Base-by-base conservation (phyloP, 2,329 filamentous ascomycete species). In the Stemphylium beticola region DNA sequence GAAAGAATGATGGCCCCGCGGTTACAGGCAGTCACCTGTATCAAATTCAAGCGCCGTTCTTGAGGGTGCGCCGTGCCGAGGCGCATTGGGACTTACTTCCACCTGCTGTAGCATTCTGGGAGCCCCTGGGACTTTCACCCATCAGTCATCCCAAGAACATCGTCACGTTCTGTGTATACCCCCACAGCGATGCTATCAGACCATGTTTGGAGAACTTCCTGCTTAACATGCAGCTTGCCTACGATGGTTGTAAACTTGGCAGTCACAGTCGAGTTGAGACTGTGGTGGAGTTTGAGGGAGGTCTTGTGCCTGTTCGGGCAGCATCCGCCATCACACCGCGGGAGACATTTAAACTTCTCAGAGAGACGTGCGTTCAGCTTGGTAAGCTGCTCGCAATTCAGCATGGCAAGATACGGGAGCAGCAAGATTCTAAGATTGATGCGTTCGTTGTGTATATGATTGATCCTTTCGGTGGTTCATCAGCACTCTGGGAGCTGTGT, bases 101-200 rank as follows among this genome's bases (percentile, higher is more conserved):
- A 2, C 85, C 90, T 0, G 88, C 90, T 0, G 78, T 93, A 17
- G 78, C 83, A 1, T 96, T 95, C 67, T 96, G 91, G 92, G 91
- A 95, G 68, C 87, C 87, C 41, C 78, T 96, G 15, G 89, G 90
- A 0, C 80, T 96, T 1, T 85, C 85, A 1, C 91, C 91, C 3
- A 85, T 85, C 8, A 85, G 85, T 54, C 89, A 90, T 0, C 68
- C 80, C 7, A 96, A 96, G 72, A 85, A 93, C 57, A 78, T 95
- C 26, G 81, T 83, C 32, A 83, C 87, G 0, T 83, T 91, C 42
- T 91, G 89, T 67, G 78, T 95, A 2, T 89, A 88, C 59, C 90
- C 91, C 0, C 79, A 83, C 45, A 84, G 85, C 64, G 83, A 84
- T 24, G 86, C 88, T 1, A 77, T 93, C 64, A 74, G 78, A 33